Evolutionary conservation across 2,329 filamentous ascomycete species (phyloP), one percentile per base, ranked within the genome.

Genomic region (Ophiostoma piceae): DNA sequence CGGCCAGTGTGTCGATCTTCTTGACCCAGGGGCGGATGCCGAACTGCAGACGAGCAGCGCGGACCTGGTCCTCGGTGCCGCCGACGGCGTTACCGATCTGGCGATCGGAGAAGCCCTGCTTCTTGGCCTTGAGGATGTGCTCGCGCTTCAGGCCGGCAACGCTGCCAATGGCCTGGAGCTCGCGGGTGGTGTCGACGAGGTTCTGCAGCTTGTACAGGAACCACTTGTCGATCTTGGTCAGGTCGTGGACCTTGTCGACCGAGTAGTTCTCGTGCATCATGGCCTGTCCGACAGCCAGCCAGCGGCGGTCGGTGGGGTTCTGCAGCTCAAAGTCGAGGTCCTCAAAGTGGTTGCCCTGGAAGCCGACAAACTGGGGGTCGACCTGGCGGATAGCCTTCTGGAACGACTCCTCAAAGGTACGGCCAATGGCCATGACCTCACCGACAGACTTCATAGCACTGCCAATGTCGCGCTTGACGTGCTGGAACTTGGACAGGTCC

Each of bases 171-270:
- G 90, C 87, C 82, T 97, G 88, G 73, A 99, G 88, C 79, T 96
- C 92, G 74, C 88, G 88, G 71, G 91, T 92, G 83, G 91, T 94
- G 80, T 98, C 88, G 68, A 97, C 95, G 76, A 99, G 92, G 84
- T 98, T 98, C 82, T 97, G 90, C 68, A 99, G 88, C 87, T 99
- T 98, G 88, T 97, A 88, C 76, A 99, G 83, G 85, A 99, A 99
- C 95, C 95, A 98, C 82, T 96, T 97, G 84, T 98, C 95, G 76
- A 99, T 99, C 86, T 97, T 97, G 82, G 91, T 96, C 75, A 99
- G 84, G 7, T 97, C 92, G 78, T 98, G 93, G 19, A 99, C 85
- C 79, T 87, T 89, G 74, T 99, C 94, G 66, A 97, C 93, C 1
- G 92, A 88, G 84, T 99, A 99, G 80, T 91, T 90, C 82, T 97